A percentile compares a stretch with the other conserved stretches of the same genome.
Conservation (phyloP, 176 grass and related monocot species). For the Rhynchospora pubera region DNA sequence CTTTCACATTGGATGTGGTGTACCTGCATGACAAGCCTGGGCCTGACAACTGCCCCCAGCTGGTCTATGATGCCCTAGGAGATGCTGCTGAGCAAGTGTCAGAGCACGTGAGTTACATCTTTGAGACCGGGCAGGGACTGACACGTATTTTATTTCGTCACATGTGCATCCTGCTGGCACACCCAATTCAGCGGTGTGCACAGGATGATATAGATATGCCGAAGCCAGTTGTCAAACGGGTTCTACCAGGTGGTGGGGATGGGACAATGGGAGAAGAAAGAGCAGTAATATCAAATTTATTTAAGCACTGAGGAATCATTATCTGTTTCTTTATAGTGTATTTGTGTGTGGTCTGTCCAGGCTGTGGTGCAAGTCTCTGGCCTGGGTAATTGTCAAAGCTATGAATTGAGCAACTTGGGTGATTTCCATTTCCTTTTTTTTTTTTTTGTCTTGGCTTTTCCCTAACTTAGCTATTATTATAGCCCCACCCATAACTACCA, state of each 20-base stretch:
- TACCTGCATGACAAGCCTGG: slow-evolving; percentile 84
- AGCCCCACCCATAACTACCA: too few species aligned
- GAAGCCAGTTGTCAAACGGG: slow-evolving; percentile 44
- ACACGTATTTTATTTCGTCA: slow-evolving; percentile 53
- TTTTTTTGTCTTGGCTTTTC: too few species aligned
- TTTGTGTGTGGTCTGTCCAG: not conserved
- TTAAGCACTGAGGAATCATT: not conserved
- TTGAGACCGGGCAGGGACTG: slow-evolving; percentile 67
- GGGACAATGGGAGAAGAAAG: too few species aligned
- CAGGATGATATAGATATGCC: slow-evolving; percentile 90
- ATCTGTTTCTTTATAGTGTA: not conserved
- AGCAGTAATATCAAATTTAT: not conserved
- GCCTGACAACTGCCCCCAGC: slow-evolving; percentile 63
- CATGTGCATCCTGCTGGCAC: slow-evolving; percentile 55
- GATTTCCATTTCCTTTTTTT: too few species aligned
- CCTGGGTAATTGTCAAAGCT: not conserved
- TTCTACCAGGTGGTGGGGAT: too few species aligned
- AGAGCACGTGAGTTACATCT: slow-evolving; percentile 78
- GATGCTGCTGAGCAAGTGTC: slow-evolving; percentile 72
- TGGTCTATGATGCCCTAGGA: slow-evolving; percentile 59
- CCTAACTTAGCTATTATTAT: too few species aligned
- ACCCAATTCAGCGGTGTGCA: slow-evolving; percentile 51
- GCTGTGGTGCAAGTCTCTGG: not conserved
- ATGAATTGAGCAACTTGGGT: not conserved
- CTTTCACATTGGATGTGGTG: slow-evolving; percentile 74